phyloP scores from a whole-genome alignment of 352 stramenopile species.

The Albugo candida region DNA sequence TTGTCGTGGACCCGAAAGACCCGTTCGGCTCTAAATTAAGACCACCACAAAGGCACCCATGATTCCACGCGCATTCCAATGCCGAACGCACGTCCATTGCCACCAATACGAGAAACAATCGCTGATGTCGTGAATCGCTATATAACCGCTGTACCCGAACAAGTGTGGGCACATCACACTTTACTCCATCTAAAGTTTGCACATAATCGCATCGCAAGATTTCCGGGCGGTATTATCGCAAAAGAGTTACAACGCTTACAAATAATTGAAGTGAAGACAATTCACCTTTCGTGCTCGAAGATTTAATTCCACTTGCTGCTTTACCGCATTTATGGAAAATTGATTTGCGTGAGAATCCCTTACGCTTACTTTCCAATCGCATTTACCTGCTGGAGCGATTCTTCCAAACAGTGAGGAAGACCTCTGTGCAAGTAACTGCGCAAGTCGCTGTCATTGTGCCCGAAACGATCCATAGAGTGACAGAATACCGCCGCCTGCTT shows the following conservation, averaged over 20 bases:
- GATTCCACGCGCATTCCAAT: too few relatives aligned
- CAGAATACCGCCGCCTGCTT: constrained; percentile 20
- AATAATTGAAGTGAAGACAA: constrained; percentile 31
- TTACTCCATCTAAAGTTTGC: constrained; percentile 27
- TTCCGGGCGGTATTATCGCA: constrained; percentile 26
- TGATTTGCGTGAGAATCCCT: constrained; percentile 28
- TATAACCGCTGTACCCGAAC: too few relatives aligned
- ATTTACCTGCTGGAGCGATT: constrained; percentile 52
- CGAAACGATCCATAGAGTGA: not conserved
- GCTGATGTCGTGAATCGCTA: too few relatives aligned
- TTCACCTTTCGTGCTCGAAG: constrained; percentile 36
- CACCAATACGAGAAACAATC: too few relatives aligned
- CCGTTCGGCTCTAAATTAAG: too few relatives aligned
- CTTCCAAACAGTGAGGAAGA: too few relatives aligned
- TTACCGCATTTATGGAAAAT: constrained; percentile 30
- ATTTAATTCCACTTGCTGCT: constrained; percentile 26
- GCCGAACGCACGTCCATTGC: too few relatives aligned
- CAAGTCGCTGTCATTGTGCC: too few relatives aligned
- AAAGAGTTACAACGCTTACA: constrained; percentile 23
- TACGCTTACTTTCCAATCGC: constrained; percentile 38
- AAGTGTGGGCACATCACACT: too few relatives aligned
- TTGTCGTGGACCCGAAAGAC: too few relatives aligned
- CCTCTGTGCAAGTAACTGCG: too few relatives aligned
- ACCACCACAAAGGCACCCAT: too few relatives aligned
- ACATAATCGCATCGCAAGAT: constrained; percentile 29